A percentile compares a stretch with the other conserved stretches of the same genome.
Evolutionary conservation across 805 yeast genomes (phyloP).

Genomic region (Lachancea lanzarotensis): DNA sequence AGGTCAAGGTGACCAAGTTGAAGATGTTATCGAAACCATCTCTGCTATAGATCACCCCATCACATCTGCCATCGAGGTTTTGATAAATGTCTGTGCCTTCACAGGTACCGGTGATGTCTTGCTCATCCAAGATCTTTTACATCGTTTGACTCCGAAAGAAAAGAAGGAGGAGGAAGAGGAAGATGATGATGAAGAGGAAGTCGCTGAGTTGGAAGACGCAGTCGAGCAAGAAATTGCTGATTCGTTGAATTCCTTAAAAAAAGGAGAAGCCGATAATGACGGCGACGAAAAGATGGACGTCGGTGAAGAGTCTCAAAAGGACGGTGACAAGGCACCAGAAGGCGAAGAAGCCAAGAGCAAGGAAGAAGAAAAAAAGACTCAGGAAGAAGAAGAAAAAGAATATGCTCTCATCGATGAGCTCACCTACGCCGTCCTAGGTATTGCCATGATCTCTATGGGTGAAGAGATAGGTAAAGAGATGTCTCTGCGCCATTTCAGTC

Average conservation of each 20-base stretch:
- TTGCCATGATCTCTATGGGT: conserved; percentile 93
- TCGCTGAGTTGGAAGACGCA: conserved; percentile 34
- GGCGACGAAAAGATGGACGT: conserved; percentile 44
- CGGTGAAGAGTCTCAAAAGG: conserved; percentile 36
- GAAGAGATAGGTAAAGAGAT: conserved; percentile 97
- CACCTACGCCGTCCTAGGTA: conserved; percentile 89
- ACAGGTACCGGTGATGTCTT: conserved; percentile 97
- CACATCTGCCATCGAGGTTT: conserved; percentile 77
- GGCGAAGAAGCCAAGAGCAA: conserved; percentile 30
- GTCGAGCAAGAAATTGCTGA: conserved; percentile 30
- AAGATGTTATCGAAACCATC: conserved; percentile 88
- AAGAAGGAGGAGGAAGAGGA: conserved; percentile 53
- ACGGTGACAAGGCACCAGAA: conserved; percentile 23
- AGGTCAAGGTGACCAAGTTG: conserved; percentile 91
- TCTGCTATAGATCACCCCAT: conserved; percentile 95
- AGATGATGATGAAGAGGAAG: conserved; percentile 49
- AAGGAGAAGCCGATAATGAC: conserved; percentile 23
- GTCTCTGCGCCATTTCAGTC: conserved; percentile 95
- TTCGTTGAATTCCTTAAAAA: conserved; percentile 18
- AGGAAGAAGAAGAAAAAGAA: conserved; percentile 27
- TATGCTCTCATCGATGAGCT: conserved; percentile 32
- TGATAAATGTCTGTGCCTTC: conserved; percentile 88
- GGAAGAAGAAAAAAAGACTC: conserved; percentile 25
- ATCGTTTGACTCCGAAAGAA: conserved; percentile 71
- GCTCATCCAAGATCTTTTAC: conserved; percentile 84